Percentiles rank a stretch among this genome's conserved stretches.
Conservation (phyloP, 768 basidiomycete species). For the Multifurca ochricompacta region DNA sequence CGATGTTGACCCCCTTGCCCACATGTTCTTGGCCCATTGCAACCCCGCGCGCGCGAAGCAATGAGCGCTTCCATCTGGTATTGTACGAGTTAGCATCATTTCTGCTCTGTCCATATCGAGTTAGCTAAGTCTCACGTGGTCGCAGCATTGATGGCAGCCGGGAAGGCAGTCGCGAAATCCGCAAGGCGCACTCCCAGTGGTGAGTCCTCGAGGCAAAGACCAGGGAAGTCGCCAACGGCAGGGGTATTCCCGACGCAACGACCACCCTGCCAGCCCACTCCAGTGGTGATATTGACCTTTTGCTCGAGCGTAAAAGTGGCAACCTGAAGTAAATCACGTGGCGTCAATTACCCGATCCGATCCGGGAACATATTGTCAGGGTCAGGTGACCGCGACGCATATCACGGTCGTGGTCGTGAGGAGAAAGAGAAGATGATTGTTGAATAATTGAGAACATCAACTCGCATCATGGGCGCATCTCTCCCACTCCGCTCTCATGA, state of each 20-base stretch:
- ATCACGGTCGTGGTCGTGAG: too few species aligned
- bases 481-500: background rate
- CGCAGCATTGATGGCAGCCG: slow-evolving; percentile 76
- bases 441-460: background rate
- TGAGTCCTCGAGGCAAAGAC: slow-evolving; percentile 69
- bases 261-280: slow-evolving; percentile 48
- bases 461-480: background rate
- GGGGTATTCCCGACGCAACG: slow-evolving; percentile 66
- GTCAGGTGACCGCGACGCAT: background rate
- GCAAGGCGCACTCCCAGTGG: slow-evolving; percentile 73
- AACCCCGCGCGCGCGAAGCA: slow-evolving; percentile 69
- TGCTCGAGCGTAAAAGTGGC: slow-evolving; percentile 17
- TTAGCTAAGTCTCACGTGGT: slow-evolving; percentile 61
- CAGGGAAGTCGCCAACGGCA: slow-evolving; percentile 47
- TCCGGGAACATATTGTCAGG: background rate
- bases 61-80: slow-evolving; percentile 60
- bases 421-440: background rate
- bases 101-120: too few species aligned
- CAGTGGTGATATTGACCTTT: slow-evolving; percentile 21
- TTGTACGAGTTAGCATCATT: background rate
- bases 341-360: background rate
- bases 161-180: slow-evolving; percentile 72
- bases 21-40: slow-evolving; percentile 79
- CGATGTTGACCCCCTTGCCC: slow-evolving; percentile 78
- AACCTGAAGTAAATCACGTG: background rate